phyloP scores from a whole-genome alignment of 2,329 filamentous ascomycete genomes.

The Rhynchosporium graminicola region DNA sequence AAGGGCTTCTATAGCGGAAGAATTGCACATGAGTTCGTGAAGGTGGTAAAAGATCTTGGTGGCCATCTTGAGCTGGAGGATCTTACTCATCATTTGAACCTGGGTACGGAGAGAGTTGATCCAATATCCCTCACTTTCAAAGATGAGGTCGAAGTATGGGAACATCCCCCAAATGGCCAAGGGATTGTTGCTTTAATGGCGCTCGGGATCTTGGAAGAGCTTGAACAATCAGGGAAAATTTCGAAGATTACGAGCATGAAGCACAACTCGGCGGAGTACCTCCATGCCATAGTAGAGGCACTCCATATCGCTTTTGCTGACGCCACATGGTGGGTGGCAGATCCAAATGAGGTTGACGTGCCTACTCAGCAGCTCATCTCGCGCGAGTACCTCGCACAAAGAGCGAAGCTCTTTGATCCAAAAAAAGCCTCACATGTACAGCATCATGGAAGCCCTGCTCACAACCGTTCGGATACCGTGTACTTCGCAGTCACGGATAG shows the following conservation, averaged over 20 bases:
- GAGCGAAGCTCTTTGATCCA: constrained; percentile 59
- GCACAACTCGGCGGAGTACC: constrained; percentile 77
- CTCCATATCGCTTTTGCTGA: constrained; percentile 89
- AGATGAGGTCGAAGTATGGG: constrained; percentile 75
- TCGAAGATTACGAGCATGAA: constrained; percentile 67
- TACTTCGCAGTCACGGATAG: constrained; percentile 86
- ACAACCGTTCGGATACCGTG: constrained; percentile 86
- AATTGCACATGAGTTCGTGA: constrained; percentile 77
- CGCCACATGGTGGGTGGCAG: constrained; percentile 84
- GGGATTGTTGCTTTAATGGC: constrained; percentile 94
- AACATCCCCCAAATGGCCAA: constrained; percentile 94
- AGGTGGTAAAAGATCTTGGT: constrained; percentile 73
- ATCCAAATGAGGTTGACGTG: constrained; percentile 54
- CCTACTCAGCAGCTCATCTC: constrained; percentile 13
- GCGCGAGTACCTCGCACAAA: constrained; percentile 67
- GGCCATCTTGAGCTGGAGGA: constrained; percentile 79
- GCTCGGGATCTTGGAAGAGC: constrained; percentile 82
- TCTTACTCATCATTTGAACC: constrained; percentile 70
- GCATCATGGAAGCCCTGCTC: constrained; percentile 77
- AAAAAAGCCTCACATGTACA: constrained; percentile 60
- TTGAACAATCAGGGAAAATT: constrained; percentile 75
- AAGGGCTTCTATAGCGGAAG: constrained; percentile 85
- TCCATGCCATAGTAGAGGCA: constrained; percentile 85
- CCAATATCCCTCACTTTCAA: constrained; percentile 79
- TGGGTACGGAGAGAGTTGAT: constrained; percentile 75